Evolutionary conservation across 1,284 basidiomycete genomes (phyloP).

Genomic region (Rhodotorula glutinis): DNA sequence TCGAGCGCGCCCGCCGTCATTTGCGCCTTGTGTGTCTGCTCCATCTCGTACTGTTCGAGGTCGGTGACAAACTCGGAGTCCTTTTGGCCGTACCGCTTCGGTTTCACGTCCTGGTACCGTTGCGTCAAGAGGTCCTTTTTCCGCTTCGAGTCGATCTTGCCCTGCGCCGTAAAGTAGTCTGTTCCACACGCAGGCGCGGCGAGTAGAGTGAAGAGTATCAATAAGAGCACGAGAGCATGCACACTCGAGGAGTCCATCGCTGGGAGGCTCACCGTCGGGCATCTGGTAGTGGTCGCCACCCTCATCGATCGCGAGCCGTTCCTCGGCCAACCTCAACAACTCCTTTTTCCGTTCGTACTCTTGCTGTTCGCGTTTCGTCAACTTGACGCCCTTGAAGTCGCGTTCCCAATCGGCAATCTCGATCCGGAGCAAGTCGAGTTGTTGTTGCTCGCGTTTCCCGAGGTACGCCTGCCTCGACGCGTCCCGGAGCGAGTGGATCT

Average conservation of each 20-base stretch:
- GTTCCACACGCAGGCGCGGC: constrained; percentile 4
- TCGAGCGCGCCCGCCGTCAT: constrained; percentile 87
- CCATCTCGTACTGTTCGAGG: constrained; percentile 82
- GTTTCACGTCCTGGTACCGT: constrained; percentile 84
- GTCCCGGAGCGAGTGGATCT: constrained; percentile 76
- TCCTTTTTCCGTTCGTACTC: constrained; percentile 92
- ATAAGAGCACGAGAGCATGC: too few species aligned
- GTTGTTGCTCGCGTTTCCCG: constrained; percentile 91
- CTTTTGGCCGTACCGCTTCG: constrained; percentile 55
- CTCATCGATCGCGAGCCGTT: constrained; percentile 87
- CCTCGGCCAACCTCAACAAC: constrained; percentile 85
- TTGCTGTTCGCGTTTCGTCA: constrained; percentile 75
- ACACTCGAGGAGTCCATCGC: not conserved
- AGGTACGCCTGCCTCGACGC: constrained; percentile 91
- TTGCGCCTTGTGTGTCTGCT: constrained; percentile 83
- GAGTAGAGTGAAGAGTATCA: too few species aligned
- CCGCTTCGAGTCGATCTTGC: constrained; percentile 96
- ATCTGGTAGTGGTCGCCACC: constrained; percentile 90
- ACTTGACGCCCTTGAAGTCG: constrained; percentile 79
- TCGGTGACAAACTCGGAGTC: constrained; percentile 92
- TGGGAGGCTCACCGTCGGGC: constrained; percentile 65
- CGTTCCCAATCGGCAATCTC: constrained; percentile 91
- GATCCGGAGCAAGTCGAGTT: constrained; percentile 85
- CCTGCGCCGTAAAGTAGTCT: constrained; percentile 97
- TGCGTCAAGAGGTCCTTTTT: constrained; percentile 90